Percentiles rank a stretch among this genome's conserved stretches.
Evolutionary conservation across 2,329 filamentous ascomycete genomes (phyloP).

Genomic region (Iodosphaeria phyllophila): DNA sequence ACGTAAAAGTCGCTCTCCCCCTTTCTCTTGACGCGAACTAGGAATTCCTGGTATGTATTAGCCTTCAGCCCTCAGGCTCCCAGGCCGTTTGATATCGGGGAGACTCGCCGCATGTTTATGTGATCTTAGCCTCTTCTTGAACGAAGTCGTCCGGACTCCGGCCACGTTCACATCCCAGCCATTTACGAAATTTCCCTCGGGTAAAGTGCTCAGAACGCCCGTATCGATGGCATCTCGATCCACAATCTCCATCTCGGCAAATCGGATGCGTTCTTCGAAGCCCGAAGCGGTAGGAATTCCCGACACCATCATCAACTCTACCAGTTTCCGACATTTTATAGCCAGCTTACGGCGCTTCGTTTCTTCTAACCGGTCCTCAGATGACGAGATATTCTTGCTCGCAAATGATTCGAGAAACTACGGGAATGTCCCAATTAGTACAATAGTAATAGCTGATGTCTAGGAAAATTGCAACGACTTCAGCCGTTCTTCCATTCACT

Average conservation of each 20-base stretch:
- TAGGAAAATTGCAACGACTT: too few species aligned
- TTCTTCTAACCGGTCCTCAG: slow-evolving; percentile 87
- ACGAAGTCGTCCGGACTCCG: slow-evolving; percentile 60
- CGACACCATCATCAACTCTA: slow-evolving; percentile 99
- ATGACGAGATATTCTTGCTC: slow-evolving; percentile 90
- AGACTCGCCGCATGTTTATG: slow-evolving; percentile 71
- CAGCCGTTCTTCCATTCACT: too few species aligned
- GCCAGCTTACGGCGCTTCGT: slow-evolving; percentile 89
- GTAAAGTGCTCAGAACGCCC: slow-evolving; percentile 69
- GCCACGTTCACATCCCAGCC: slow-evolving; percentile 96
- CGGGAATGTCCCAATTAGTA: neutral
- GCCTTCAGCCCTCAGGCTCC: slow-evolving; percentile 1
- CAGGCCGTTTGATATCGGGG: neutral
- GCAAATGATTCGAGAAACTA: slow-evolving; percentile 95
- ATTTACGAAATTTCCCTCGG: slow-evolving; percentile 82
- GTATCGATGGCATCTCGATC: slow-evolving; percentile 85
- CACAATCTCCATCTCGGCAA: slow-evolving; percentile 92
- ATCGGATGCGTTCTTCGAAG: slow-evolving; percentile 92
- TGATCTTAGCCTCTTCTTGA: slow-evolving; percentile 73
- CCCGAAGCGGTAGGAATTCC: slow-evolving; percentile 89
- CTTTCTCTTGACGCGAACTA: slow-evolving; percentile 68
- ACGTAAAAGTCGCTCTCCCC: slow-evolving; percentile 63
- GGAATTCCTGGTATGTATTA: slow-evolving; percentile 53
- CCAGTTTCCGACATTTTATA: slow-evolving; percentile 81
- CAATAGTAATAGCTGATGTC: too few species aligned